Percentiles rank a stretch among this genome's conserved stretches.
Conservation (phyloP, 2,329 filamentous ascomycete species). For the Aureobasidium sp. region DNA sequence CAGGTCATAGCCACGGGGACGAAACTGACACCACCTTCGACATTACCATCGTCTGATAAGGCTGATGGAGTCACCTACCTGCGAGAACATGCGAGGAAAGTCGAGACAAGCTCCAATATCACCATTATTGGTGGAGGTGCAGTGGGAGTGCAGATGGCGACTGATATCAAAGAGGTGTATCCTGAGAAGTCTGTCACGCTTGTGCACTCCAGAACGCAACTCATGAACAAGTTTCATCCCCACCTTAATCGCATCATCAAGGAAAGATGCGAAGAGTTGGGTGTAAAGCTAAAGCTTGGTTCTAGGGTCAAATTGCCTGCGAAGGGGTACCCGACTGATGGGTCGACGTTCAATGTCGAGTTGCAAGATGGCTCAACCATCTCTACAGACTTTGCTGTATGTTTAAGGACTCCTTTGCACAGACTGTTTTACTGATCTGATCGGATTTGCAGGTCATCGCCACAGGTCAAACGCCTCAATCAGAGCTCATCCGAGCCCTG, state of each 20-base stretch:
- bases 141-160: conserved; percentile 53
- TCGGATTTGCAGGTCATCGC: conserved; percentile 44
- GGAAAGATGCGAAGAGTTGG: conserved; percentile 38
- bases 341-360: conserved; percentile 26
- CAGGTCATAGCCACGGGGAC: conserved; percentile 13
- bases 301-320: conserved; percentile 20
- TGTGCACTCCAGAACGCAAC: conserved; percentile 46
- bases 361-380: conserved; percentile 39
- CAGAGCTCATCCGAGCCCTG: conserved; percentile 38
- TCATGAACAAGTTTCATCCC: conserved; percentile 45
- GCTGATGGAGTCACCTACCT: conserved; percentile 11
- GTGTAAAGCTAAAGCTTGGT: conserved; percentile 43
- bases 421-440: not conserved
- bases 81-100: not conserved
- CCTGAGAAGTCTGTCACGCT: conserved; percentile 49
- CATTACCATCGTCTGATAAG: conserved; percentile 7
- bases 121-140: conserved; percentile 45
- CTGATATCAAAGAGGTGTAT: conserved; percentile 49
- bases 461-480: conserved; percentile 52
- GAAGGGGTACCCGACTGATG: conserved; percentile 19
- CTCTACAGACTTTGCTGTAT: conserved; percentile 44
- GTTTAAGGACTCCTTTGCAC: not conserved
- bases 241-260: conserved; percentile 32
- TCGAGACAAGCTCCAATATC: conserved; percentile 6
- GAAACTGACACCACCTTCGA: conserved; percentile 9